Evolutionary conservation across 2,329 filamentous ascomycete species (phyloP).

Genomic region (Fusarium fracticaudum): DNA sequence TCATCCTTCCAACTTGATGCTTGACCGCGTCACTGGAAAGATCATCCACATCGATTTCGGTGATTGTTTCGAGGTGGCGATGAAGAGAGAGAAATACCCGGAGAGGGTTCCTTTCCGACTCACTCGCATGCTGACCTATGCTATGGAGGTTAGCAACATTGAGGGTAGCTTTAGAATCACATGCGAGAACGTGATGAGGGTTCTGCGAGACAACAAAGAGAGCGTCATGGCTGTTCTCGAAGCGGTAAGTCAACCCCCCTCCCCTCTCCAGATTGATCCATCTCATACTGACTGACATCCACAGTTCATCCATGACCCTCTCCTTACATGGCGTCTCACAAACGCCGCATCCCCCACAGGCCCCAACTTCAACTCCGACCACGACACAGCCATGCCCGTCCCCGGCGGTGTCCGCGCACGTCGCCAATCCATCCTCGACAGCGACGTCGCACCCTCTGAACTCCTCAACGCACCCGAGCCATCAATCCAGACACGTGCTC

Average conservation of each 20-base stretch:
- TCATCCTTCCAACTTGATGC: constrained; percentile 97
- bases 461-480: constrained; percentile 61
- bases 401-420: constrained; percentile 63
- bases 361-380: constrained; percentile 72
- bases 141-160: constrained; percentile 99
- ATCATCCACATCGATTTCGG: constrained; percentile 99
- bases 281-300: background rate
- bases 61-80: constrained; percentile 98
- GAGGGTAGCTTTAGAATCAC: constrained; percentile 98
- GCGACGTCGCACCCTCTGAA: constrained; percentile 67
- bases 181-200: constrained; percentile 98
- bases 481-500: constrained; percentile 58
- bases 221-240: constrained; percentile 98
- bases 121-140: constrained; percentile 98
- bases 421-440: constrained; percentile 75
- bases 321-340: constrained; percentile 94
- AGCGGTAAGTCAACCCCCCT: constrained; percentile 73
- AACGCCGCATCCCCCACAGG: constrained; percentile 70
- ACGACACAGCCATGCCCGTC: constrained; percentile 62
- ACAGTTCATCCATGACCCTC: constrained; percentile 98
- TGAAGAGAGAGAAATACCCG: constrained; percentile 99
- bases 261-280: background rate
- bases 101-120: constrained; percentile 97
- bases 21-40: constrained; percentile 94
- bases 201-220: constrained; percentile 96